phyloP scores from a whole-genome alignment of 495 filamentous ascomycete species.

The Hyaloscypha finlandica region DNA sequence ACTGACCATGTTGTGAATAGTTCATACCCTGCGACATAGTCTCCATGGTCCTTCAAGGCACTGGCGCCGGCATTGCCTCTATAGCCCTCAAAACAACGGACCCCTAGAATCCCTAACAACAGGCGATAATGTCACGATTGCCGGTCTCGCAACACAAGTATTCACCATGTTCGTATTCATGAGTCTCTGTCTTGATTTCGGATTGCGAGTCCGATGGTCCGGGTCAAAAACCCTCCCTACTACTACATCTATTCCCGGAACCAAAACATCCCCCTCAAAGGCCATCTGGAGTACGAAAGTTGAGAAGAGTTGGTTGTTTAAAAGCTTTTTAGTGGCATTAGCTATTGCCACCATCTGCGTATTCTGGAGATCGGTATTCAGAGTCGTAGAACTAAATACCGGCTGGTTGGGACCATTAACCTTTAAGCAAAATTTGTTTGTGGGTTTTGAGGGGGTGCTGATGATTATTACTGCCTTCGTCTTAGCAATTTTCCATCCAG shows the following conservation, averaged over 20 bases:
- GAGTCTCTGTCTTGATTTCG: slow-evolving; percentile 43
- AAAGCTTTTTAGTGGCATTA: slow-evolving; percentile 45
- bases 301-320: slow-evolving; percentile 32
- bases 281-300: too few relatives aligned
- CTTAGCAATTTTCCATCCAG: slow-evolving; percentile 57
- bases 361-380: slow-evolving; percentile 62
- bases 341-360: slow-evolving; percentile 56
- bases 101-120: slow-evolving; percentile 25
- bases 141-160: slow-evolving; percentile 60
- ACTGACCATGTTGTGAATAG: slow-evolving; percentile 20
- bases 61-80: slow-evolving; percentile 58
- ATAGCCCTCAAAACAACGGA: slow-evolving; percentile 40
- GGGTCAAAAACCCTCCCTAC: too few relatives aligned
- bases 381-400: slow-evolving; percentile 63
- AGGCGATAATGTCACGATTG: slow-evolving; percentile 65
- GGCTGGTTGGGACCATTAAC: slow-evolving; percentile 63
- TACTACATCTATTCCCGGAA: too few relatives aligned
- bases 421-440: slow-evolving; percentile 59
- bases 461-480: neutral
- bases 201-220: slow-evolving; percentile 31
- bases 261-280: too few relatives aligned
- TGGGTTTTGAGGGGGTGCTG: slow-evolving; percentile 65
- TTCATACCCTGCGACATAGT: slow-evolving; percentile 63
- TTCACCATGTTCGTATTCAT: slow-evolving; percentile 51
- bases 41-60: slow-evolving; percentile 60